phyloP scores from a whole-genome alignment of 2,329 filamentous ascomycete species.

The Colletotrichum zoysiae region DNA sequence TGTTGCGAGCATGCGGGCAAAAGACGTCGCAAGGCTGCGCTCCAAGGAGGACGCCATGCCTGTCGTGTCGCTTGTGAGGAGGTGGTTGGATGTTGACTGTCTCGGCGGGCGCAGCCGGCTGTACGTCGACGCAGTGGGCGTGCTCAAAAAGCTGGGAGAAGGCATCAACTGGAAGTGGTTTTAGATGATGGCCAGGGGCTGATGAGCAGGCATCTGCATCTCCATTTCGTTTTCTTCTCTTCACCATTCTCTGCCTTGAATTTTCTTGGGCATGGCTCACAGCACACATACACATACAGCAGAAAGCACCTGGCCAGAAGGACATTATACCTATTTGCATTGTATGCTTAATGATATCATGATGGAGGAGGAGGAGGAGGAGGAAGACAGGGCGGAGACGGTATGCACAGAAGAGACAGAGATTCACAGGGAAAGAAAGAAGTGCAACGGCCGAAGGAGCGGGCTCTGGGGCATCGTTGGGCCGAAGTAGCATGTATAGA shows the following conservation, averaged over 20 bases:
- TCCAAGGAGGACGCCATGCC: slow-evolving; percentile 58
- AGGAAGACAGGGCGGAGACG: background rate
- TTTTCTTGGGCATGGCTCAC: slow-evolving; percentile 1
- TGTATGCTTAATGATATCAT: slow-evolving; percentile 5
- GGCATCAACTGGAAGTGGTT: slow-evolving; percentile 44
- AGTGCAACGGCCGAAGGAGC: background rate
- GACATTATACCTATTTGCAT: slow-evolving; percentile 19
- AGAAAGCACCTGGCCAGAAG: slow-evolving; percentile 3
- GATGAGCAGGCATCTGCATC: background rate
- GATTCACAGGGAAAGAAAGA: background rate
- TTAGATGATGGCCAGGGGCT: slow-evolving; percentile 1
- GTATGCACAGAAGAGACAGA: background rate
- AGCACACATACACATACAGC: slow-evolving; percentile 1
- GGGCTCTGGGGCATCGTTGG: background rate
- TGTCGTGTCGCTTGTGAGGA: slow-evolving; percentile 63
- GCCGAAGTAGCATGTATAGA: background rate
- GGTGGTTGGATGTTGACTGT: slow-evolving; percentile 63
- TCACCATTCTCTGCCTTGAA: background rate
- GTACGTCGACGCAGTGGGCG: slow-evolving; percentile 65
- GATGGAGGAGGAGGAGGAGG: background rate
- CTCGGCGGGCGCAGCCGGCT: slow-evolving; percentile 62
- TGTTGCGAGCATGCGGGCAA: slow-evolving; percentile 56
- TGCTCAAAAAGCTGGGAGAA: slow-evolving; percentile 65
- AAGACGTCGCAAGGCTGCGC: slow-evolving; percentile 54
- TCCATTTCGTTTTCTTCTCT: background rate